These are phyloP conservation scores for Periglandula ipomoeae DNA, from an alignment of 2,329 filamentous ascomycete species.

Conservation along the genomic window DNA sequence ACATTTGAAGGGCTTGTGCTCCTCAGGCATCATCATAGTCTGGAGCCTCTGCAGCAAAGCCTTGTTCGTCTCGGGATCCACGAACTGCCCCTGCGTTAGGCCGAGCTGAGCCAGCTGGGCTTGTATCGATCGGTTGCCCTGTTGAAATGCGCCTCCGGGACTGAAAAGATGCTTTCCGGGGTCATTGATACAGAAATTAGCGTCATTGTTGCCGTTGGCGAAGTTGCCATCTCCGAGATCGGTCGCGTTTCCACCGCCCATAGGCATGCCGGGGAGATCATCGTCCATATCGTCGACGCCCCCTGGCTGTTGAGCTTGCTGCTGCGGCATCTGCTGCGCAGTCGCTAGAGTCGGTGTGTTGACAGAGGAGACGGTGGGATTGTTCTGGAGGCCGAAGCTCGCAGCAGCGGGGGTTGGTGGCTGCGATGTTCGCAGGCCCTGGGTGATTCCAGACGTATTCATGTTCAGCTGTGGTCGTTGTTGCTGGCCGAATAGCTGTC, in stretches of 20 bases:
- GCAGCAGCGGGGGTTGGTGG: slow-evolving; percentile 75
- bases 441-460: slow-evolving; percentile 64
- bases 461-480: slow-evolving; percentile 66
- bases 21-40: slow-evolving; percentile 65
- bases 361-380: slow-evolving; percentile 92
- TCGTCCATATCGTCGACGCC: slow-evolving; percentile 60
- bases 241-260: slow-evolving; percentile 48
- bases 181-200: slow-evolving; percentile 69
- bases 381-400: slow-evolving; percentile 75
- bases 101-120: slow-evolving; percentile 64
- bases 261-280: slow-evolving; percentile 54
- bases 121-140: slow-evolving; percentile 54
- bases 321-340: slow-evolving; percentile 59
- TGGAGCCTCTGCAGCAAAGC: slow-evolving; percentile 47
- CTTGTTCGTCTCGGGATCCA: slow-evolving; percentile 64
- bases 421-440: slow-evolving; percentile 76
- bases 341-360: slow-evolving; percentile 89
- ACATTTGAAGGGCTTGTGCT: slow-evolving; percentile 96
- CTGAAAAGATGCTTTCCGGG: slow-evolving; percentile 91
- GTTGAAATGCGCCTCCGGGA: slow-evolving; percentile 64
- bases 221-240: slow-evolving; percentile 45
- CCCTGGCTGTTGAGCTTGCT: slow-evolving; percentile 45
- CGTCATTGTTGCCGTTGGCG: slow-evolving; percentile 34
- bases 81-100: slow-evolving; percentile 66
- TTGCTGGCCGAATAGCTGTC: slow-evolving; percentile 59